Percentiles rank a stretch among this genome's conserved stretches.
These are phyloP conservation scores for Ophiorrhiza pumila DNA, from an alignment of 257 asterid species.

Conservation along the genomic window DNA sequence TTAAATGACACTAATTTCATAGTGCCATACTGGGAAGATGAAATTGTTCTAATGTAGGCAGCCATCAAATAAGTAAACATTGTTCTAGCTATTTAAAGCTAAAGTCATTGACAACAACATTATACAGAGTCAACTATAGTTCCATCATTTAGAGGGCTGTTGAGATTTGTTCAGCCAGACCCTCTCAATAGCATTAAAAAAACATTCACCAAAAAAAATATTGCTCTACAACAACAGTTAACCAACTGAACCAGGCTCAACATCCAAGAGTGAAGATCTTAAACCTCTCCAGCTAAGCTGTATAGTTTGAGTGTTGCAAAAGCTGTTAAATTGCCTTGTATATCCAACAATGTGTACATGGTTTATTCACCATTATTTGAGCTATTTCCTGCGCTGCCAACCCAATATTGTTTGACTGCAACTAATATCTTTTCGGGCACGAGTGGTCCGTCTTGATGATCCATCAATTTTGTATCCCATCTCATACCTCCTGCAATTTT, in stretches of 20 bases:
- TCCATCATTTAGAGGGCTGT: not conserved
- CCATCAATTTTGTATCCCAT: constrained; percentile 72
- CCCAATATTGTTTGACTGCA: constrained; percentile 69
- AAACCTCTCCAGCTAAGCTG: not conserved
- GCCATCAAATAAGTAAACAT: not conserved
- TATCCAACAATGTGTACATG: not conserved
- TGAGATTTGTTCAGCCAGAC: constrained; percentile 8
- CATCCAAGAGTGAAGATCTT: not conserved
- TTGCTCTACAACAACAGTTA: not conserved
- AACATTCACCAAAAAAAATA: not conserved
- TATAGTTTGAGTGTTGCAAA: not conserved
- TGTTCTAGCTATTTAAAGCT: not conserved
- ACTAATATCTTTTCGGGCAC: constrained; percentile 81
- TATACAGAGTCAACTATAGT: constrained; percentile 4
- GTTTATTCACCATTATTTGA: constrained; percentile 42
- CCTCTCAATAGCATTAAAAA: not conserved
- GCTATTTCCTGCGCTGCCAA: constrained; percentile 35
- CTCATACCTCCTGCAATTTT: constrained; percentile 69
- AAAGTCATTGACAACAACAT: not conserved
- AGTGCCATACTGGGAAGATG: no score
- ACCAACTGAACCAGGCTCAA: not conserved
- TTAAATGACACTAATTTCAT: no score
- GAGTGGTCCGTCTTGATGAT: constrained; percentile 89
- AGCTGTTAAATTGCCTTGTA: constrained; percentile 1
- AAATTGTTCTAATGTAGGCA: not conserved